These are phyloP conservation scores for Stentor coeruleus DNA, from an alignment of 73 alveolate species.

Conservation along the genomic window DNA sequence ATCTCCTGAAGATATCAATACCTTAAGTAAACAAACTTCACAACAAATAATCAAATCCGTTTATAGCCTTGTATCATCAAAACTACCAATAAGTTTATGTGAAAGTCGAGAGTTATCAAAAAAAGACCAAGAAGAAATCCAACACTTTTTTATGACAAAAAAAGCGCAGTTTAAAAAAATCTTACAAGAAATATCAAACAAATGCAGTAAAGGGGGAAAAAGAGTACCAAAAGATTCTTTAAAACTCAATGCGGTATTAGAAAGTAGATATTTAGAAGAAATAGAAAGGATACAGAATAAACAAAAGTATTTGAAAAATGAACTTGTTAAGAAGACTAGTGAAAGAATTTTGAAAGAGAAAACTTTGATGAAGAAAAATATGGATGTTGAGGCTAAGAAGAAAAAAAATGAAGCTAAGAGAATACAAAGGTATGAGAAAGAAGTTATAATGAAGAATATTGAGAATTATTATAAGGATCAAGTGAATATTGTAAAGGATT, in stretches of 20 bases:
- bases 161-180: not conserved
- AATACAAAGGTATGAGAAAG: conserved; percentile 1
- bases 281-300: not conserved
- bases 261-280: not conserved
- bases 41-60: not conserved
- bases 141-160: not conserved
- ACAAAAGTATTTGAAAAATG: not conserved
- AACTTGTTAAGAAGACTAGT: not conserved
- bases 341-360: not conserved
- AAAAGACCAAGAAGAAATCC: conserved; percentile 20
- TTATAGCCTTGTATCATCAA: conserved; percentile 13
- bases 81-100: not conserved
- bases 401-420: not conserved
- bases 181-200: not conserved
- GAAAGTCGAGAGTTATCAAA: conserved; percentile 7
- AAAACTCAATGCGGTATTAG: not conserved
- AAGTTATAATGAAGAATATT: conserved; percentile 5
- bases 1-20: not conserved
- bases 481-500: not conserved
- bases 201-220: not conserved
- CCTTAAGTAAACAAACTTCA: not conserved
- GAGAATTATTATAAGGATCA: conserved; percentile 1
- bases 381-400: not conserved
- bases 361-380: not conserved
- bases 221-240: not conserved